These are phyloP conservation scores for Eustoma russellianum DNA, from an alignment of 257 asterid genomes.

Conservation along the genomic window DNA sequence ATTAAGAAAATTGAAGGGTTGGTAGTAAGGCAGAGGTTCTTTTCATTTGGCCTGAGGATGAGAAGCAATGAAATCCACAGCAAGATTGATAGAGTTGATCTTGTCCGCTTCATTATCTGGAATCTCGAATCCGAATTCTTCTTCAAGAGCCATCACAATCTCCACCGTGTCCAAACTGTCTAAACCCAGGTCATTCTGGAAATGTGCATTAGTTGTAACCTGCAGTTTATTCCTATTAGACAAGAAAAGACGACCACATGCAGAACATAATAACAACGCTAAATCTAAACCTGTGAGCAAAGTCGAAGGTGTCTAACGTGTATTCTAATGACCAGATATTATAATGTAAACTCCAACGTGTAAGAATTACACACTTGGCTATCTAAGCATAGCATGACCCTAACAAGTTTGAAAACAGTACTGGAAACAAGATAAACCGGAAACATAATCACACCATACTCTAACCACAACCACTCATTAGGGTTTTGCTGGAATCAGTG, in stretches of 20 bases:
- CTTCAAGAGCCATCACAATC: conserved; percentile 36
- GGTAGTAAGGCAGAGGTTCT: background rate
- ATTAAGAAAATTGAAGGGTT: no score
- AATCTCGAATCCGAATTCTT: conserved; percentile 35
- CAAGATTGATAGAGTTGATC: conserved; percentile 23
- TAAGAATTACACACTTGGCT: no score
- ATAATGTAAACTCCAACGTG: no score
- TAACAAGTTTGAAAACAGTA: no score
- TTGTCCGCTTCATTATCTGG: conserved; percentile 35
- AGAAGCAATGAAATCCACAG: conserved; percentile 35
- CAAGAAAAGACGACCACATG: background rate
- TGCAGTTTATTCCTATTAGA: conserved; percentile 1
- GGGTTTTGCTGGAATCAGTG: no score
- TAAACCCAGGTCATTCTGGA: conserved; percentile 38
- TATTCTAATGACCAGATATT: no score
- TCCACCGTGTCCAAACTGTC: conserved; percentile 35
- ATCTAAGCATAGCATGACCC: no score
- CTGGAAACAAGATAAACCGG: no score
- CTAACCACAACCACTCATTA: no score
- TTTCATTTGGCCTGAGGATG: conserved; percentile 30
- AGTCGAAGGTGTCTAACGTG: no score
- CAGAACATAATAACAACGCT: background rate
- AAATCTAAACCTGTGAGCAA: background rate
- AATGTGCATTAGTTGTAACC: conserved; percentile 31
- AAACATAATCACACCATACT: no score